A percentile compares a stretch with the other conserved stretches of the same genome.
phyloP scores from a whole-genome alignment of 768 basidiomycete genomes.

The Naganishia vaughanmartiniae region DNA sequence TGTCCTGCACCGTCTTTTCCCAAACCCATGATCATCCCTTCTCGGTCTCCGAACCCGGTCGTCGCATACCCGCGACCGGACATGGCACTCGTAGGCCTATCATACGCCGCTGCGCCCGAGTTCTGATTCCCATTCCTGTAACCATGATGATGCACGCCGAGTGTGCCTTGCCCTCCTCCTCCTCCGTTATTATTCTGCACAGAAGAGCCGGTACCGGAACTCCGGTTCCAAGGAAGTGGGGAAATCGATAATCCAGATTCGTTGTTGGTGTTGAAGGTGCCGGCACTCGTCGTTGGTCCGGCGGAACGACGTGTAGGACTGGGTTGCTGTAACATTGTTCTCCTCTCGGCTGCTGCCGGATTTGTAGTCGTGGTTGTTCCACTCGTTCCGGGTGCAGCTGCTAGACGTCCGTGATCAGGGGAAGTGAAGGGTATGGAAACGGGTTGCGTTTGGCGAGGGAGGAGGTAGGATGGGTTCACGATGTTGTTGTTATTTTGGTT shows the following conservation, averaged over 20 bases:
- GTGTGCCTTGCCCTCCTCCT: not conserved
- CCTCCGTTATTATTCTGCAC: not conserved
- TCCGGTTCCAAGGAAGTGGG: conserved; percentile 10
- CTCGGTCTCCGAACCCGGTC: conserved; percentile 2
- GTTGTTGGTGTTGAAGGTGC: too few relatives aligned
- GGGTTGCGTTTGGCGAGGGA: not conserved
- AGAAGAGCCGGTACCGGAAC: not conserved
- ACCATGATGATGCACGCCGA: not conserved
- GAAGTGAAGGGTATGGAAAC: not conserved
- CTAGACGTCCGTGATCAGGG: conserved; percentile 7
- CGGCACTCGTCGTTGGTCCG: not conserved
- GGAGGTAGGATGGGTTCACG: not conserved
- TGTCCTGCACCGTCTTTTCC: not conserved
- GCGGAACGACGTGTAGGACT: not conserved
- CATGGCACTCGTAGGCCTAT: conserved; percentile 13
- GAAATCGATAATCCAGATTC: not conserved
- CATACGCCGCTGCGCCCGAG: not conserved
- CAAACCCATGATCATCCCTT: too few relatives aligned
- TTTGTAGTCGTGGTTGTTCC: not conserved
- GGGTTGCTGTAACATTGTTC: conserved; percentile 7
- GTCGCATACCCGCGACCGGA: conserved; percentile 7
- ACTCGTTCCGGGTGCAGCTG: not conserved
- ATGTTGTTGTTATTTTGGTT: not conserved
- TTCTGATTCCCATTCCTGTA: not conserved
- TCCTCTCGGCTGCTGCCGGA: too few relatives aligned